phyloP scores from a whole-genome alignment of 2,329 filamentous ascomycete genomes.

The Trichophyton simii region DNA sequence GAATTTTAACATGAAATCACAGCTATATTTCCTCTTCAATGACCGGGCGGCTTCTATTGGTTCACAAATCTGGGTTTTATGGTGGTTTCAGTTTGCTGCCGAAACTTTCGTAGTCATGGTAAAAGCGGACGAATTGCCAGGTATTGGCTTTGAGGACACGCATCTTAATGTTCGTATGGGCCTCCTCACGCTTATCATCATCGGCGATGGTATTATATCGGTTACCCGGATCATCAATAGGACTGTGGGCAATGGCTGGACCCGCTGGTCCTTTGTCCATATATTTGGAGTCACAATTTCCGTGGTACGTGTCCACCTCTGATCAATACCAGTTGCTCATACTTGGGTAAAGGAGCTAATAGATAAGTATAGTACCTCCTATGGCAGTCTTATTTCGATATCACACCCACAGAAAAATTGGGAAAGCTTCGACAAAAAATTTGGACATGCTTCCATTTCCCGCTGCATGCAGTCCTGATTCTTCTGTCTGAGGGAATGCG shows the following conservation, averaged over 20 bases:
- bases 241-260: slow-evolving; percentile 31
- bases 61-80: slow-evolving; percentile 33
- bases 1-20: neutral
- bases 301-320: slow-evolving; percentile 22
- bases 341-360: neutral
- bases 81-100: slow-evolving; percentile 44
- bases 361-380: slow-evolving; percentile 37
- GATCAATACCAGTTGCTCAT: neutral
- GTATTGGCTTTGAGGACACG: slow-evolving; percentile 49
- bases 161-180: slow-evolving; percentile 53
- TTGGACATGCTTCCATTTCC: slow-evolving; percentile 22
- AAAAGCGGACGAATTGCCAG: slow-evolving; percentile 43
- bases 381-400: slow-evolving; percentile 51
- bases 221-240: slow-evolving; percentile 45
- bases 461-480: slow-evolving; percentile 35
- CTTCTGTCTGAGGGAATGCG: slow-evolving; percentile 54
- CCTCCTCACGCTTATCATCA: slow-evolving; percentile 52
- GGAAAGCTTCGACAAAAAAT: slow-evolving; percentile 47
- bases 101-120: slow-evolving; percentile 43
- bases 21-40: slow-evolving; percentile 27
- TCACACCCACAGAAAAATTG: slow-evolving; percentile 39
- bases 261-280: slow-evolving; percentile 29
- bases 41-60: slow-evolving; percentile 13
- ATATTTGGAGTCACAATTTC: slow-evolving; percentile 27
- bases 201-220: slow-evolving; percentile 54